Base-by-base conservation (phyloP, 208 protist species). In the Crithidia expoeki region DNA sequence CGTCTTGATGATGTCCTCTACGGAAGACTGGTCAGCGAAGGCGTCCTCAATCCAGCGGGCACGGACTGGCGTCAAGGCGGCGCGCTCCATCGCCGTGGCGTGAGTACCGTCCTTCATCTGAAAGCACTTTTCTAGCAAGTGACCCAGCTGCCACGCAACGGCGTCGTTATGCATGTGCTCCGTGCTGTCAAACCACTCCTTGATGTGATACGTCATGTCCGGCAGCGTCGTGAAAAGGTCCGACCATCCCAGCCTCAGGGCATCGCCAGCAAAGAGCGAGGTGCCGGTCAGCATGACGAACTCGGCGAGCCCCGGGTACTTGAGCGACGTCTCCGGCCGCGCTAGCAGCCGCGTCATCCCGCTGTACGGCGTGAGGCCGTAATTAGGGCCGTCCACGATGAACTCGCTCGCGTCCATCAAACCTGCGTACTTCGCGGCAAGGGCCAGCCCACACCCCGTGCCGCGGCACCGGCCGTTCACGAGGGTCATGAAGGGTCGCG, bases 131-230 rank as follows among this genome's bases (percentile, higher is more conserved):
- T 95, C 88, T 19, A 97, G 79, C 55, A 97, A 71, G 30, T 96
- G 89, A 16, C 93, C 93, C 19, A 97, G 81, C 76, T 97, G 93
- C 94, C 91, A 96, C 21, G 90, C 88, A 61, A 96, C 80, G 32
- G 91, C 91, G 85, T 97, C 94, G 65, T 96, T 94, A 71, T 96
- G 92, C 90, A 97, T 95, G 75, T 96, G 91, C 73, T 97, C 93
- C 32, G 83, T 86, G 52, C 61, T 79, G 76, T 97, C 79, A 72
- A 97, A 97, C 93, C 93, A 97, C 47, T 96, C 88, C 65, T 95
- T 93, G 69, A 97, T 93, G 80, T 97, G 88, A 68, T 93, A 94
- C 50, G 84, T 84, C 77, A 94, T 90, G 73, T 97, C 90, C 33
- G 88, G 84, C 36, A 95, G 68, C 25, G 80, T 84, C 17, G 94